These are phyloP conservation scores for Ceratobasidium sp. DNA, from an alignment of 1,284 basidiomycete species.

Conservation along the genomic window DNA sequence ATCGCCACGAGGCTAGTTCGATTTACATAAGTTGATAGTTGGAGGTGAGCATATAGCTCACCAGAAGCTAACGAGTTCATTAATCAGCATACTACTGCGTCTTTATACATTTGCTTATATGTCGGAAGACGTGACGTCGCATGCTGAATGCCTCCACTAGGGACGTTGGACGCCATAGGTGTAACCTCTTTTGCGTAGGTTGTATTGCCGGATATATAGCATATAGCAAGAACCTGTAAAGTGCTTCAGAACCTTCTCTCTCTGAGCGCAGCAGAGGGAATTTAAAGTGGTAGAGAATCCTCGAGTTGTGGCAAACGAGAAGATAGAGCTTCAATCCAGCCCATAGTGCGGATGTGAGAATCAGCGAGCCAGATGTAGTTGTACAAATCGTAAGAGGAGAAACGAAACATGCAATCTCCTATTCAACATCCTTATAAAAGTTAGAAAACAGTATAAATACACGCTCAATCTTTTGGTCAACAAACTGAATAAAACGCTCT, in stretches of 20 bases:
- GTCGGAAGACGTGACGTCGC: no score
- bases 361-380: not conserved
- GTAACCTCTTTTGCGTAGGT: no score
- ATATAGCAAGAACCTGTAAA: no score
- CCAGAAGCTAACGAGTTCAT: no score
- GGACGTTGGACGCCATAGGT: no score
- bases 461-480: constrained; percentile 25
- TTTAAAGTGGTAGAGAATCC: not conserved
- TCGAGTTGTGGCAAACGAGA: not conserved
- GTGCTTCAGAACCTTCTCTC: no score
- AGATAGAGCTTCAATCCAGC: not conserved
- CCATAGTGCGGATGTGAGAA: not conserved
- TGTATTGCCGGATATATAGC: no score
- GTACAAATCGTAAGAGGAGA: not conserved
- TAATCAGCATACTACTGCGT: no score
- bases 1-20: constrained; percentile 1
- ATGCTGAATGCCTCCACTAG: no score
- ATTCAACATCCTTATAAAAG: constrained; percentile 36
- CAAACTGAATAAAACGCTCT: constrained; percentile 16
- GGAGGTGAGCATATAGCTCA: no score
- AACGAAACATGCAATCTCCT: not conserved
- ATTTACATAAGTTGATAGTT: no score
- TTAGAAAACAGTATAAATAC: constrained; percentile 10
- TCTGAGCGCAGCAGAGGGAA: constrained; percentile 6
- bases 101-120: no score